Conservation (phyloP, 495 filamentous ascomycete species). For the Trichoderma asperelloides region DNA sequence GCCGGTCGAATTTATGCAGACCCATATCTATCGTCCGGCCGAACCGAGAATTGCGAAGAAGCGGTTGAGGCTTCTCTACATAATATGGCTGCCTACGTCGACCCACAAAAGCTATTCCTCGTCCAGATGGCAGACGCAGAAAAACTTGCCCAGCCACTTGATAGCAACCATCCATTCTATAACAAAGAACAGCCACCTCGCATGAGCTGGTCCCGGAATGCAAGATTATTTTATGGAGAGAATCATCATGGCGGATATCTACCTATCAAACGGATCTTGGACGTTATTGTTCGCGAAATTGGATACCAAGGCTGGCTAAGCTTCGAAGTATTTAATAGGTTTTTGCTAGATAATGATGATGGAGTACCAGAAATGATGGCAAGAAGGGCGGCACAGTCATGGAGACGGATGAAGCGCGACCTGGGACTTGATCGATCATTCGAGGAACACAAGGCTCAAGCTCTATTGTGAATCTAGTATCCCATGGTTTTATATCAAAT, state of each 20-base stretch:
- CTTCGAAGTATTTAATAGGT: constrained; percentile 67
- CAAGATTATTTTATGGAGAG: constrained; percentile 68
- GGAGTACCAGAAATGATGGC: constrained; percentile 56
- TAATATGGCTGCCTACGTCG: constrained; percentile 46
- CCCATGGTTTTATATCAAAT: background rate
- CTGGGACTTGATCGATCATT: background rate
- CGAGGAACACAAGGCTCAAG: background rate
- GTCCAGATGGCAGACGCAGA: constrained; percentile 76
- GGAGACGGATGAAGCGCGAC: constrained; percentile 49
- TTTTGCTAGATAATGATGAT: constrained; percentile 43
- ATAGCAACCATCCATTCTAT: constrained; percentile 55
- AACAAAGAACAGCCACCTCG: constrained; percentile 51
- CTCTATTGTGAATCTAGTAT: background rate
- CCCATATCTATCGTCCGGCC: constrained; percentile 45
- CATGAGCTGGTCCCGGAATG: constrained; percentile 80
- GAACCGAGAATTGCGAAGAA: constrained; percentile 47
- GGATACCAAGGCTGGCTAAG: constrained; percentile 72
- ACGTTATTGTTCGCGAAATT: constrained; percentile 52
- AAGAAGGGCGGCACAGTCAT: constrained; percentile 50
- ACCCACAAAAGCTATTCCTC: constrained; percentile 65
- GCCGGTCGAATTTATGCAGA: constrained; percentile 67
- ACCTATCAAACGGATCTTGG: constrained; percentile 53
- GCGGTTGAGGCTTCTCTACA: constrained; percentile 49
- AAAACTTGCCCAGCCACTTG: constrained; percentile 48
- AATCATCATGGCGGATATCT: constrained; percentile 62